Conservation (phyloP, 768 basidiomycete species). For the Gymnopilus junonius region DNA sequence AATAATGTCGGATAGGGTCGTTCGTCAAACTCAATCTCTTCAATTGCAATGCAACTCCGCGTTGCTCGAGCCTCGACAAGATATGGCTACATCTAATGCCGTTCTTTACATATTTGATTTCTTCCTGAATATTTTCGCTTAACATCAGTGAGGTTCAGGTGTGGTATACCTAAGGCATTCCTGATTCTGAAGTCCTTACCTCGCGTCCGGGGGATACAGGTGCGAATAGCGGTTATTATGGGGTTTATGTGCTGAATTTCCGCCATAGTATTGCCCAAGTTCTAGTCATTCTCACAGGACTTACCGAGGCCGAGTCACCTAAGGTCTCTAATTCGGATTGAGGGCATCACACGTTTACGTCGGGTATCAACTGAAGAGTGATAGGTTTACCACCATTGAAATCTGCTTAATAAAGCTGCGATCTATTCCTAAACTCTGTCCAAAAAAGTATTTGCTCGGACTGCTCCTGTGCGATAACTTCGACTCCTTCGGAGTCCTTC, state of each 20-base stretch:
- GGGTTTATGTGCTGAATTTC: neutral
- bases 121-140: neutral
- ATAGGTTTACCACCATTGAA: neutral
- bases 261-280: neutral
- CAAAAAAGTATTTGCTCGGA: neutral
- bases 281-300: conserved; percentile 1
- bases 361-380: neutral
- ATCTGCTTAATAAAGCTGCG: conserved; percentile 1
- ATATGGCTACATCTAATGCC: neutral
- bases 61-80: neutral
- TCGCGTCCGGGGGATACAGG: neutral
- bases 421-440: conserved; percentile 3
- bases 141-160: neutral
- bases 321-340: neutral
- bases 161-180: neutral
- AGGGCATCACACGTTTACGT: conserved; percentile 2
- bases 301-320: conserved; percentile 6
- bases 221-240: conserved; percentile 4
- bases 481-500: neutral
- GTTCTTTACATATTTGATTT: neutral
- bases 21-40: conserved; percentile 4
- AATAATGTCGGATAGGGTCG: neutral
- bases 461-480: neutral
- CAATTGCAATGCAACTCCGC: neutral
- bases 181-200: neutral